Base-by-base conservation (phyloP, 2,329 filamentous ascomycete species). In the Ceratocystis variospora region DNA sequence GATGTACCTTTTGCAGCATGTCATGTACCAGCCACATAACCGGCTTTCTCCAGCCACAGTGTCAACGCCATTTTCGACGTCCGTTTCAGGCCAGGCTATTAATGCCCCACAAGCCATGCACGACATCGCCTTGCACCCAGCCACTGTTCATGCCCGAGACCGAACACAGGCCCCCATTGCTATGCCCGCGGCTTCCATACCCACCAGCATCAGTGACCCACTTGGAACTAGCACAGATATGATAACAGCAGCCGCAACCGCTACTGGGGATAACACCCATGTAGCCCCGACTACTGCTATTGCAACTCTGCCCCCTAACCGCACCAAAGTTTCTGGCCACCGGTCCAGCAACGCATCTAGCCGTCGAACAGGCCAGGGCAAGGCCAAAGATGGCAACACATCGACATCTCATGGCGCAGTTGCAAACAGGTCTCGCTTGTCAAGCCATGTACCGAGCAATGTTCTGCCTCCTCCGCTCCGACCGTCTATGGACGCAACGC, bases 401-500 rank as follows among this genome's bases (percentile, higher is more conserved):
- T 59, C 28, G 33, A 12, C 10, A 15, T 41, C 33, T 0, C 22
- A 44, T 19, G 19, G 31, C 31, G 5, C 61, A 28, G 25, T 62
- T 17, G 8, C 61, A 15, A 48, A 41, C 28, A 63, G 50, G 15
- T 63, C 66, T n/a, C 46, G 66, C 31, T 12, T 66, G 37, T 25
- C 59, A 12, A 59, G 28, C 25, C 66, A 68, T 53, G 61, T 65
- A 7, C 15, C 48, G 10, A 55, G 61, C 22, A 62, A 31, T 22
- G 66, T 64, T 19, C 61, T 63, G 8, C 62, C 66, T 25, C 63
- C 63, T 15, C 66, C 66, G 15, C 28, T 68, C 15, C 53, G 66
- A 41, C 63, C 66, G 37, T 45, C 66, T 15, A 64, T 68, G 50
- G 66, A 68, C 62, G 59, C 63, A 45, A 50, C 66, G 12, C 57